Base-by-base conservation (phyloP, 495 filamentous ascomycete genomes). In the Apiosordaria backusii region DNA sequence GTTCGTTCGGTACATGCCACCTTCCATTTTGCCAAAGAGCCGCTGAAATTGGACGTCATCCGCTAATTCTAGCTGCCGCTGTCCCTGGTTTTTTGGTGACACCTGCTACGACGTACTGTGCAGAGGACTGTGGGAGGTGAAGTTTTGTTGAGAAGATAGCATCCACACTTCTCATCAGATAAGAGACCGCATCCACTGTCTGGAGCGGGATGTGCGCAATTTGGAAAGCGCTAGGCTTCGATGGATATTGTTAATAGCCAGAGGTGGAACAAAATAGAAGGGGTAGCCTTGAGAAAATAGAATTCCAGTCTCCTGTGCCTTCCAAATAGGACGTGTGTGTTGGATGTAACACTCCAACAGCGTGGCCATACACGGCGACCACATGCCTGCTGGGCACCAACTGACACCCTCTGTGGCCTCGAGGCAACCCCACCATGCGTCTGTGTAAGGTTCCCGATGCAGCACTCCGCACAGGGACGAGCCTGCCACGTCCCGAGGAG, bases 21-120 rank as follows among this genome's bases (percentile, higher is more conserved):
- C 26, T 5, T 54, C 50, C 62, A 61, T 67, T 67, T 64, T 67
- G 61, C 65, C 65, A 67, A 60, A 67, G 61, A 67, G 54, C 52
- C 61, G 45, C 66, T 50, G 66, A 68, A 52, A 67, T 67, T 67
- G 65, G 45, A 21, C 25, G 60, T 23, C 50, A 45, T 67, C 16
- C 16, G n/a, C 6, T 21, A 15, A n/a, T 7, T 13, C 57, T 18
- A 23, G n/a, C 24, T 16, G n/a, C 57, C 57, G 4, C 29, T 16
- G 57, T 45, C n/a, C n/a, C n/a, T n/a, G n/a, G n/a, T n/a, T n/a
- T n/a, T n/a, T n/a, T n/a, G n/a, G n/a, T n/a, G n/a, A n/a, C n/a
- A n/a, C n/a, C n/a, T n/a, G n/a, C n/a, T n/a, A n/a, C n/a, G n/a
- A n/a, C n/a, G n/a, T n/a, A n/a, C n/a, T n/a, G n/a, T n/a, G n/a